phyloP scores from a whole-genome alignment of 805 yeast genomes.

The Isabelozyma gotoi region DNA sequence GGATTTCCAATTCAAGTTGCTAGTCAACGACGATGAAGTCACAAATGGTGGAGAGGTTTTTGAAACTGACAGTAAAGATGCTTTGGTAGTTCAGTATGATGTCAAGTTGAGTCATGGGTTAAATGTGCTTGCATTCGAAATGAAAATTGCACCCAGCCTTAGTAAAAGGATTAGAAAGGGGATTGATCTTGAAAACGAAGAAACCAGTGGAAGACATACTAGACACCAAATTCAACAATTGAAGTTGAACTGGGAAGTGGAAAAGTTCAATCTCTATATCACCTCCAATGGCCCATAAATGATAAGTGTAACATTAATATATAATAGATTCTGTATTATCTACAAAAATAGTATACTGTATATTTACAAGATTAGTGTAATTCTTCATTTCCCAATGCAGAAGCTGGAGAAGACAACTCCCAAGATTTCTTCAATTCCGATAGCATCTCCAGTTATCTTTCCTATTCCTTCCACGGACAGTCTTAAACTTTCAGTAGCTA shows the following conservation, averaged over 20 bases:
- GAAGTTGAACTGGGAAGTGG: constrained; percentile 47
- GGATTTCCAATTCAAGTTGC: constrained; percentile 40
- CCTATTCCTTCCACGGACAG: constrained; percentile 86
- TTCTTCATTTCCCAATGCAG: constrained; percentile 80
- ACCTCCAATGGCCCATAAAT: constrained; percentile 24
- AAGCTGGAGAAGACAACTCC: constrained; percentile 90
- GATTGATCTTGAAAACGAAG: constrained; percentile 21
- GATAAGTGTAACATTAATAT: background rate
- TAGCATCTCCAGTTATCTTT: constrained; percentile 83
- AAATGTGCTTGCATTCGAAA: constrained; percentile 38
- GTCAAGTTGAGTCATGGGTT: constrained; percentile 40
- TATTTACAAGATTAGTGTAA: background rate
- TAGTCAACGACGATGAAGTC: constrained; percentile 39
- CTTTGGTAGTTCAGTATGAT: constrained; percentile 33
- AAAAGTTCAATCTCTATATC: constrained; percentile 33
- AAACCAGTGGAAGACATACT: constrained; percentile 40
- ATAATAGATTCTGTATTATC: constrained; percentile 2
- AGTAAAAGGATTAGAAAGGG: constrained; percentile 34
- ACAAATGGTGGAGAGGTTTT: constrained; percentile 28
- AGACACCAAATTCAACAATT: constrained; percentile 46
- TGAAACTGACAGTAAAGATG: constrained; percentile 18
- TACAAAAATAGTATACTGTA: background rate
- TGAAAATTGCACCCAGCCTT: constrained; percentile 40
- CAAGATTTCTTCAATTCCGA: constrained; percentile 86
- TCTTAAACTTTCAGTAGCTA: constrained; percentile 75